Percentiles rank a stretch among this genome's conserved stretches.
Conservation (phyloP, 805 yeast species). For the Pichia phayaonensis region DNA sequence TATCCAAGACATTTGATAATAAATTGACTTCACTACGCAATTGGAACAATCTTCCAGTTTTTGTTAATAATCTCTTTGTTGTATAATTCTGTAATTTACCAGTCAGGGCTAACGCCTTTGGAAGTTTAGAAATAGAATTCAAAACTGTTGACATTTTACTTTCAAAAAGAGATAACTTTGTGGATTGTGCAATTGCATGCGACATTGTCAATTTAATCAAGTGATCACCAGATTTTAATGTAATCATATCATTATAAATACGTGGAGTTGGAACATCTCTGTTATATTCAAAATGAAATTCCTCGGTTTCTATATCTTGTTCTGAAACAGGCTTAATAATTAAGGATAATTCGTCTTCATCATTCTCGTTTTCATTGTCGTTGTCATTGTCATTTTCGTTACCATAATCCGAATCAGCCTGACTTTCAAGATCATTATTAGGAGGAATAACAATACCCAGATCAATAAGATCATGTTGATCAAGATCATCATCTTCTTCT, state of each 20-base stretch:
- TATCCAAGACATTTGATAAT: conserved; percentile 83
- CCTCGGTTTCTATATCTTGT: conserved; percentile 90
- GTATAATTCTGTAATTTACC: conserved; percentile 75
- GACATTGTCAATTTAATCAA: conserved; percentile 87
- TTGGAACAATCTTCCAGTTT: conserved; percentile 86
- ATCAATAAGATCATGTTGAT: background rate
- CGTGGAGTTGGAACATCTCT: conserved; percentile 43
- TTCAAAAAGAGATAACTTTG: conserved; percentile 85
- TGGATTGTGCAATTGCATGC: conserved; percentile 94
- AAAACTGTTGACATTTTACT: conserved; percentile 81
- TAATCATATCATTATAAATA: conserved; percentile 90
- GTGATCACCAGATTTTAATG: conserved; percentile 85
- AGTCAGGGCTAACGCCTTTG: conserved; percentile 82
- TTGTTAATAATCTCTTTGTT: conserved; percentile 75
- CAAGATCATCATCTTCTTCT: conserved; percentile 1
- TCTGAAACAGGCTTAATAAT: conserved; percentile 72
- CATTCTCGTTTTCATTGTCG: conserved; percentile 7
- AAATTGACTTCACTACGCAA: conserved; percentile 89
- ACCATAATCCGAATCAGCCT: background rate
- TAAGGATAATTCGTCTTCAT: conserved; percentile 29
- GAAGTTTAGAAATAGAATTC: conserved; percentile 80
- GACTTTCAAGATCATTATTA: background rate
- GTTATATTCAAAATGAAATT: conserved; percentile 64
- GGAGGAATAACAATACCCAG: background rate
- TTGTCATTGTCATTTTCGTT: background rate